A percentile compares a stretch with the other conserved stretches of the same genome.
Evolutionary conservation across 1,139 yeast genomes (phyloP).

Genomic region (Pichia sp.): DNA sequence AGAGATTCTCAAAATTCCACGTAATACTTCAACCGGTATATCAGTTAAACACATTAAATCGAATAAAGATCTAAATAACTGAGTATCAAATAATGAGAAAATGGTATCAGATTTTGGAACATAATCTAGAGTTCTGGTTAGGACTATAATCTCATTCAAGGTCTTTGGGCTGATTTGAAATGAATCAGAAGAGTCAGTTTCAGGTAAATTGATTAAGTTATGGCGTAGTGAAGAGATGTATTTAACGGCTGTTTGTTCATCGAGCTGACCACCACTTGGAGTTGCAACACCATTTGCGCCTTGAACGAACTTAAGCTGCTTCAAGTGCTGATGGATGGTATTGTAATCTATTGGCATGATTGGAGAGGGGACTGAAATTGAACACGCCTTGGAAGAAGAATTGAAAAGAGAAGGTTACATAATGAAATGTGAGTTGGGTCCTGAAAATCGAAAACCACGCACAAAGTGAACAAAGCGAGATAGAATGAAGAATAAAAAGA

Average conservation of each 20-base stretch:
- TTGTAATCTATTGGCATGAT: slow-evolving; percentile 17
- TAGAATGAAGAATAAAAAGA: no score
- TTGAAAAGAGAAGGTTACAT: no score
- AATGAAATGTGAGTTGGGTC: no score
- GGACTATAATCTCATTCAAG: slow-evolving; percentile 45
- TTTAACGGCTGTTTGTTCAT: slow-evolving; percentile 18
- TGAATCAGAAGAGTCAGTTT: not conserved
- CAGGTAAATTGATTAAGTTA: slow-evolving; percentile 1
- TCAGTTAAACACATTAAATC: slow-evolving; percentile 4
- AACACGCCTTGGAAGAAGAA: no score
- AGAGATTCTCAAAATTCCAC: slow-evolving; percentile 42
- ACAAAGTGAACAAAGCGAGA: no score
- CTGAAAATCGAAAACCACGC: no score
- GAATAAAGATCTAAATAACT: slow-evolving; percentile 36
- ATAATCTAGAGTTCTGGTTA: slow-evolving; percentile 46
- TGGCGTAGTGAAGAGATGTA: slow-evolving; percentile 13
- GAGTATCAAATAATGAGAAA: slow-evolving; percentile 35
- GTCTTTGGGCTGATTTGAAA: slow-evolving; percentile 1
- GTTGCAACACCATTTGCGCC: not conserved
- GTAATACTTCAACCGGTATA: slow-evolving; percentile 40
- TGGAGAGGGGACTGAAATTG: no score
- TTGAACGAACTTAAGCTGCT: slow-evolving; percentile 16
- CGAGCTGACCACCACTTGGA: slow-evolving; percentile 13
- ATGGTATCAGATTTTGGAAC: slow-evolving; percentile 39
- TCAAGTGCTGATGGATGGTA: slow-evolving; percentile 22